Evolutionary conservation across 371 early-diverging fungal genomes (phyloP), one percentile per base, ranked within the genome.

Genomic region (Syncephalastrum monosporum): DNA sequence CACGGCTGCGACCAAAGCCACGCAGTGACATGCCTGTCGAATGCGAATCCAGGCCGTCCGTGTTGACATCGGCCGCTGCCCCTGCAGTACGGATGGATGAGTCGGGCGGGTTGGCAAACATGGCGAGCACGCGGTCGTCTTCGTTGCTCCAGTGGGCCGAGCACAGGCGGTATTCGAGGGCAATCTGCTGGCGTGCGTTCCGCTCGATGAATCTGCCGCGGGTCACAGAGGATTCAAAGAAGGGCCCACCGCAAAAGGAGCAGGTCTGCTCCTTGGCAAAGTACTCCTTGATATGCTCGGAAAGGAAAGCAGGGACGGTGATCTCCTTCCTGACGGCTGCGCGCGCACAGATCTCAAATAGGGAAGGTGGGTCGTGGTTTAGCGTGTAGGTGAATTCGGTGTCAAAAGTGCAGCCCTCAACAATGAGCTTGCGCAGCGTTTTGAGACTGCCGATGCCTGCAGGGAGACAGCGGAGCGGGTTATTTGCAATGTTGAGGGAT

Each of bases 231-330:
- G 75, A 70, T n/a, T 91, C 87, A 70, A 95, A 92, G 58, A 83
- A 91, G 7, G 97, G 95, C 0, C 94, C 95, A 16, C 76, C 75
- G 65, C 97, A 97, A 69, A 88, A 92, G 6, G 91, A 77, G 71
- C 97, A 97, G 17, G 69, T 67, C 47, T 86, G 74, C 3, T 82
- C 85, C 14, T 77, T 75, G 14, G 74, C 69, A n/a, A 95, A 64
- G 63, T 90, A 92, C 25, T 81, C 72, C 61, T 84, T 80, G 17
- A 93, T 53, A 27, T 82, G 72, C 19, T 72, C 73, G 10, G 84
- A 65, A 10, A 85, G 62, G 57, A 72, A 60, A 23, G 68, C 50
- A 1, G 82, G 83, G 19, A 92, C 65, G 4, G 78, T 70, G 5
- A 90, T 61, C 45, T 86, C 82, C 3, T 79, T 69, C n/a, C 85